phyloP scores from a whole-genome alignment of 2,329 filamentous ascomycete species.

The Annulohypoxylon truncatum region DNA sequence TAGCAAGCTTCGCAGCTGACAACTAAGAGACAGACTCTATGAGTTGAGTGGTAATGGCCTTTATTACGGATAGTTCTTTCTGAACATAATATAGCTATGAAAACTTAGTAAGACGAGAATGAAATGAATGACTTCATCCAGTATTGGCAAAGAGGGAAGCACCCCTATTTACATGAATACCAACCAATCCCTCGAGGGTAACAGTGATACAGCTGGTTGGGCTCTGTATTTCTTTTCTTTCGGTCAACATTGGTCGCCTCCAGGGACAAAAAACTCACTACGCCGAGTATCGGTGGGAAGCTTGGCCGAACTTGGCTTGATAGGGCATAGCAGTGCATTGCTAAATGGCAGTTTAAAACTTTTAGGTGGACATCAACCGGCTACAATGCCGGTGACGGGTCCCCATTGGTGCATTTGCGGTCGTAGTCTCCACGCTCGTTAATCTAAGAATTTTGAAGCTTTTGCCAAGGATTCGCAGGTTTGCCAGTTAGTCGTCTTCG shows the following conservation, averaged over 20 bases:
- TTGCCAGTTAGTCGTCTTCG: conserved; percentile 1
- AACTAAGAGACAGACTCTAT: conserved; percentile 1
- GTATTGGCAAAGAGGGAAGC: conserved; percentile 6
- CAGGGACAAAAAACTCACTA: conserved; percentile 6
- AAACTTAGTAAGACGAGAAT: conserved; percentile 9
- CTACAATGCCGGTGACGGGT: conserved; percentile 24
- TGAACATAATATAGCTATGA: conserved; percentile 16
- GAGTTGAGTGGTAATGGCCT: conserved; percentile 6
- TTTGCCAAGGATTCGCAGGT: conserved; percentile 19
- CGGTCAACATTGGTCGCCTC: conserved; percentile 25
- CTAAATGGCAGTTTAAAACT: conserved; percentile 21
- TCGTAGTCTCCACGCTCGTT: conserved; percentile 21
- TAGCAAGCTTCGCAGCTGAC: conserved; percentile 7
- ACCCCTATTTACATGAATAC: conserved; percentile 31
- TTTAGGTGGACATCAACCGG: conserved; percentile 34
- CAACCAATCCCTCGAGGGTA: conserved; percentile 1
- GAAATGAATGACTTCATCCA: conserved; percentile 26
- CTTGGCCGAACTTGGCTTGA: conserved; percentile 36
- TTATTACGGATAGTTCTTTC: conserved; percentile 11
- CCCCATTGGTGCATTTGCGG: conserved; percentile 29
- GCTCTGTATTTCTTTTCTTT: conserved; percentile 21
- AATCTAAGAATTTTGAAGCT: conserved; percentile 25
- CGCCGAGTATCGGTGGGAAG: conserved; percentile 44
- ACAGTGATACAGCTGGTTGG: conserved; percentile 15
- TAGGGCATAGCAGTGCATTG: conserved; percentile 31